Percentiles rank a stretch among this genome's conserved stretches.
These are phyloP conservation scores for Umbelopsis sp. DNA, from an alignment of 371 early-diverging fungal species.

Conservation along the genomic window DNA sequence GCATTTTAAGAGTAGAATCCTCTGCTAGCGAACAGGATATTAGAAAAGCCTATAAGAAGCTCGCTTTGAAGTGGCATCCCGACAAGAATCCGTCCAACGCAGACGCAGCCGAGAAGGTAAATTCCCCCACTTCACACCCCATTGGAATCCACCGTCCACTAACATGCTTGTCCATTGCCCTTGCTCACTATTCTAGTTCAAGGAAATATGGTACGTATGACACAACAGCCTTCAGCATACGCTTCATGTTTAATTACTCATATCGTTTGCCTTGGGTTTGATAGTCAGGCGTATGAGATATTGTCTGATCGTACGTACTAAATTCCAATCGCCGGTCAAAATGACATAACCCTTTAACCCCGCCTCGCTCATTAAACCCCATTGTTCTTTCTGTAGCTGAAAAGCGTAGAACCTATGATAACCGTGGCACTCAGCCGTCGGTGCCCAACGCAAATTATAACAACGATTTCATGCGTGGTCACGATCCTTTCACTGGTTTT, in stretches of 20 bases:
- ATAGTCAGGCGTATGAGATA: slow-evolving; percentile 58
- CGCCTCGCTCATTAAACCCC: background rate
- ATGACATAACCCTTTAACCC: background rate
- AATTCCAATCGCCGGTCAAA: background rate
- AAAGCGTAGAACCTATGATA: slow-evolving; percentile 43
- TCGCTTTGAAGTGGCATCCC: slow-evolving; percentile 60
- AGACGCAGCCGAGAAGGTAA: slow-evolving; percentile 52
- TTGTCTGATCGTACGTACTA: slow-evolving; percentile 52
- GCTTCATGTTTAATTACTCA: too few species aligned
- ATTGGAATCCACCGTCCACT: background rate
- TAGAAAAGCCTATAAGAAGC: slow-evolving; percentile 49
- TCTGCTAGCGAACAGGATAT: slow-evolving; percentile 42
- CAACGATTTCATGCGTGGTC: slow-evolving; percentile 20
- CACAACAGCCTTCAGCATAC: background rate
- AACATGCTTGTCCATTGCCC: background rate
- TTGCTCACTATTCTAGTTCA: slow-evolving; percentile 32
- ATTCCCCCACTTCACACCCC: slow-evolving; percentile 15
- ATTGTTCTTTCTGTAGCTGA: slow-evolving; percentile 32
- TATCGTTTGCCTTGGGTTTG: background rate
- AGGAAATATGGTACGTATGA: slow-evolving; percentile 44
- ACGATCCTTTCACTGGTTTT: slow-evolving; percentile 39
- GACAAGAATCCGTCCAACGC: slow-evolving; percentile 49
- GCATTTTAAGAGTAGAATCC: slow-evolving; percentile 2
- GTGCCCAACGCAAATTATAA: slow-evolving; percentile 21
- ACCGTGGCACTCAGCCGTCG: slow-evolving; percentile 19